A percentile compares a stretch with the other conserved stretches of the same genome.
Evolutionary conservation across 2,329 filamentous ascomycete species (phyloP).

Genomic region (Atkinsonella texensis): DNA sequence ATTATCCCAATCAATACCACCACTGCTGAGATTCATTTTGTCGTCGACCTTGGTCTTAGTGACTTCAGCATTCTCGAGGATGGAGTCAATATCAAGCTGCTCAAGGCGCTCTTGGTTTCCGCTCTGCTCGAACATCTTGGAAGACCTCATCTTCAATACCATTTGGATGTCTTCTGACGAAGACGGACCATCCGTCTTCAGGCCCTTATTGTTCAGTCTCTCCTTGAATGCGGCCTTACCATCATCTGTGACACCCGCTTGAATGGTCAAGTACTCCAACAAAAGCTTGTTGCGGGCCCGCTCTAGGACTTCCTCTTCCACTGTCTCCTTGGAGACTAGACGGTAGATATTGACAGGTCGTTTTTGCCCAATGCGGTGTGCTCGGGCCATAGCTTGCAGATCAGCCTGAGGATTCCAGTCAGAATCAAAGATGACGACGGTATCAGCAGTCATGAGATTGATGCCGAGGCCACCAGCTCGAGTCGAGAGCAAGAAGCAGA

Average conservation of each 20-base stretch:
- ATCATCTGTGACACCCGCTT: conserved; percentile 92
- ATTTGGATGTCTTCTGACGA: conserved; percentile 91
- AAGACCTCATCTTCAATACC: conserved; percentile 94
- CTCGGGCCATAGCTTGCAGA: conserved; percentile 94
- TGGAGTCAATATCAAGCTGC: conserved; percentile 93
- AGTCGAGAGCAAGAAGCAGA: conserved; percentile 91
- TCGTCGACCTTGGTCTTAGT: conserved; percentile 94
- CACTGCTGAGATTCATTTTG: conserved; percentile 82
- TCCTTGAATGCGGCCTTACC: conserved; percentile 67
- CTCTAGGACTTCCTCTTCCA: conserved; percentile 95
- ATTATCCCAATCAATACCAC: conserved; percentile 74
- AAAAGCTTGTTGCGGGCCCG: conserved; percentile 94
- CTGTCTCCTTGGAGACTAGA: conserved; percentile 93
- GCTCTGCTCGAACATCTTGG: conserved; percentile 97
- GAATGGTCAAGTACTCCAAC: conserved; percentile 93
- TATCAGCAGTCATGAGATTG: conserved; percentile 97
- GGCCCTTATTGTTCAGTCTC: conserved; percentile 67
- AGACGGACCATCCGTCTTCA: conserved; percentile 66
- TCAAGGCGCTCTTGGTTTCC: conserved; percentile 94
- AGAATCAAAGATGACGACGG: conserved; percentile 94
- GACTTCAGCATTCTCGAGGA: conserved; percentile 91
- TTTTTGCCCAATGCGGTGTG: conserved; percentile 94
- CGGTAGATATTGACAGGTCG: conserved; percentile 93
- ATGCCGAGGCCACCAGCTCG: conserved; percentile 95
- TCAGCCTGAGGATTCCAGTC: conserved; percentile 99